Conservation (phyloP, 108 stramenopile genomes). For the Pseudonitzschia multiseries region DNA sequence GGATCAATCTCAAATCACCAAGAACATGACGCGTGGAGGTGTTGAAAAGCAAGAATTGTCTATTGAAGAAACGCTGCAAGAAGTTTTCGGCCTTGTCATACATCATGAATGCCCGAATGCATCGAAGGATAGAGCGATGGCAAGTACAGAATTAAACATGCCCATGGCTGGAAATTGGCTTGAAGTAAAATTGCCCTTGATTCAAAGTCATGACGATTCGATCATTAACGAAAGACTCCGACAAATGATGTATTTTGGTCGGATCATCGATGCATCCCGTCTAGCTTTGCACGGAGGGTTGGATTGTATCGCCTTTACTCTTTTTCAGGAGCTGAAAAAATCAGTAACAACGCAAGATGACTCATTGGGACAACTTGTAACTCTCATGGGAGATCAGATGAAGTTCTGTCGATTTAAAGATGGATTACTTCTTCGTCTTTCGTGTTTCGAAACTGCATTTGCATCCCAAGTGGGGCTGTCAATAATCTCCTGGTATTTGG, state of each 20-base stretch:
- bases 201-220: not conserved
- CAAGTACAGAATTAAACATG: not conserved
- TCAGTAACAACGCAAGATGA: not conserved
- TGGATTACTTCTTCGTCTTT: not conserved
- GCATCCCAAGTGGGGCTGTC: constrained; percentile 6
- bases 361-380: not conserved
- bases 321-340: not conserved
- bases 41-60: not conserved
- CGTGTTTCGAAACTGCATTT: not conserved
- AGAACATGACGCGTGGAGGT: not conserved
- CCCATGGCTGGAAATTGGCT: not conserved
- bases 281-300: constrained; percentile 9
- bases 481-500: not conserved
- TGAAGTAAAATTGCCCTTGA: not conserved
- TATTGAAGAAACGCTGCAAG: not conserved
- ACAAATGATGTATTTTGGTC: not conserved
- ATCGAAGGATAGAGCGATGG: not conserved
- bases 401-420: not conserved
- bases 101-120: not conserved
- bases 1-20: not conserved
- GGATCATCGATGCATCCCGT: constrained; percentile 15
- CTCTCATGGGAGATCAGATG: not conserved
- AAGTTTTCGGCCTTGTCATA: constrained; percentile 1
- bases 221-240: not conserved
- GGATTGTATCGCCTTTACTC: not conserved